Conservation (phyloP, 83 land plant species). For the Diphasiastrum complanatum region DNA sequence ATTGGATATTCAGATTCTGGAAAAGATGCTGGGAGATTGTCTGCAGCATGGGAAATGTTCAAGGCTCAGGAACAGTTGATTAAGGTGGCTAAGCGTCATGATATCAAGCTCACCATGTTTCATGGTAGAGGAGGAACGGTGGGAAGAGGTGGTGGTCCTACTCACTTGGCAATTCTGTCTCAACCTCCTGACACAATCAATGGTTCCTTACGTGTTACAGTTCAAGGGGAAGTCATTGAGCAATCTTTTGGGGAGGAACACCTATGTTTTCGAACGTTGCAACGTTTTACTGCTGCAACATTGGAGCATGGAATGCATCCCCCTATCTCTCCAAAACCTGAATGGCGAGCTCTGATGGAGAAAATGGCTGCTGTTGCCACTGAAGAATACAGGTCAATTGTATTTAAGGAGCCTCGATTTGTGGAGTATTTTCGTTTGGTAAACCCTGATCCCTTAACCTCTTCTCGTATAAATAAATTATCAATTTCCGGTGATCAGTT, state of each 20-base stretch:
- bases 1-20: slow-evolving; percentile 54
- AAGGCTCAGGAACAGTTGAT: slow-evolving; percentile 62
- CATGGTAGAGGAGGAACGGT: slow-evolving; percentile 79
- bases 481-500: not conserved
- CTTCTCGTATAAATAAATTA: not conserved
- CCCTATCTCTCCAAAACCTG: slow-evolving; percentile 67
- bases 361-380: slow-evolving; percentile 68
- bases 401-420: slow-evolving; percentile 64
- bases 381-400: slow-evolving; percentile 62
- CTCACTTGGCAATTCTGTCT: slow-evolving; percentile 71
- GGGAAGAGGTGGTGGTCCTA: slow-evolving; percentile 79
- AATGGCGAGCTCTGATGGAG: slow-evolving; percentile 74
- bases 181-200: slow-evolving; percentile 73
- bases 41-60: slow-evolving; percentile 64
- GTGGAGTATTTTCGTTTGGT: slow-evolving; percentile 78
- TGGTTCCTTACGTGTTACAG: slow-evolving; percentile 65
- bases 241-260: slow-evolving; percentile 73
- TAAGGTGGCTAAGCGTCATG: slow-evolving; percentile 56
- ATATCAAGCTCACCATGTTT: slow-evolving; percentile 66
- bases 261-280: slow-evolving; percentile 64
- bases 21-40: slow-evolving; percentile 63
- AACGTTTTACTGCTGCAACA: slow-evolving; percentile 65
- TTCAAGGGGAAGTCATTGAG: slow-evolving; percentile 73
- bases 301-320: slow-evolving; percentile 78
- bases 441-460: slow-evolving; percentile 12